These are phyloP conservation scores for Tulasnella sp. DNA, from an alignment of 768 basidiomycete species.

Conservation along the genomic window DNA sequence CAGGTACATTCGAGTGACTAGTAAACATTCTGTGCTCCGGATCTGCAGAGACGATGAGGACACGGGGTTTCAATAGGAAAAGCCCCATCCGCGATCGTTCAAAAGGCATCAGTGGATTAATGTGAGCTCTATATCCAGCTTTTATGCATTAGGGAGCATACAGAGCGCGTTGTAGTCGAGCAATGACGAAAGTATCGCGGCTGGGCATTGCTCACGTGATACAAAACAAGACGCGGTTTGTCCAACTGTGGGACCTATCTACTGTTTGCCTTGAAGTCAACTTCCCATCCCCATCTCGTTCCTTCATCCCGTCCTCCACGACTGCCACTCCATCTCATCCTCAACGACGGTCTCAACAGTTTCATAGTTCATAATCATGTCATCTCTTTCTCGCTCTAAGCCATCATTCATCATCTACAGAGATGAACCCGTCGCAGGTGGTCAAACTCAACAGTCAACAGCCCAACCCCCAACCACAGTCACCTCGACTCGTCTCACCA, in stretches of 20 bases:
- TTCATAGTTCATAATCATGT: neutral
- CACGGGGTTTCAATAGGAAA: neutral
- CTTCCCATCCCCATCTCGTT: neutral
- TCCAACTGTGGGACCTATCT: neutral
- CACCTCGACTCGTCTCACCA: neutral
- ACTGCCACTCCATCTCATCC: neutral
- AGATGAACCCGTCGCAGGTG: constrained; percentile 6
- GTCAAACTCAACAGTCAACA: neutral
- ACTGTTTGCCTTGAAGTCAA: constrained; percentile 4
- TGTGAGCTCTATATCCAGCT: neutral
- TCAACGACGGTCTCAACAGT: neutral
- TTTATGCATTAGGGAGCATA: neutral
- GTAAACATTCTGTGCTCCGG: neutral
- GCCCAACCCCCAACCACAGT: neutral
- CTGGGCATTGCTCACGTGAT: neutral
- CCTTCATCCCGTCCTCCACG: constrained; percentile 1
- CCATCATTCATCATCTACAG: constrained; percentile 19
- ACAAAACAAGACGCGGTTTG: neutral
- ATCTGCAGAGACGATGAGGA: neutral
- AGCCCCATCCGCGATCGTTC: neutral
- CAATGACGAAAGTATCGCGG: neutral
- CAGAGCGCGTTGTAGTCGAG: neutral
- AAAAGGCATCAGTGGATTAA: neutral
- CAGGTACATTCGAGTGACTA: neutral
- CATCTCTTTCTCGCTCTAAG: constrained; percentile 17